Conservation (phyloP, 2,329 filamentous ascomycete genomes). For the Trichoderma arundinaceum region DNA sequence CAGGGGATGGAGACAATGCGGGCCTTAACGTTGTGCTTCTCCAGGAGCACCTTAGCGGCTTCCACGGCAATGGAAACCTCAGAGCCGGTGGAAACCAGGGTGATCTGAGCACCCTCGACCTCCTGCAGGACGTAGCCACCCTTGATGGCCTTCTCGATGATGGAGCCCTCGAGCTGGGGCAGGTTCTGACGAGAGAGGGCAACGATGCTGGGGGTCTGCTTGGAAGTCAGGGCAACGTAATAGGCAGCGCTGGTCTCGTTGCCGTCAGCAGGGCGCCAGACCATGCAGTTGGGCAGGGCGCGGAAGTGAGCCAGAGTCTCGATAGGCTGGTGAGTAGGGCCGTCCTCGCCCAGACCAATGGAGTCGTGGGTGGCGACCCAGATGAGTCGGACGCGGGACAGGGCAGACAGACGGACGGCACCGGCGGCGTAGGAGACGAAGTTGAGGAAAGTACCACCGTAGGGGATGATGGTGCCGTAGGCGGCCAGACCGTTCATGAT, state of each 20-base stretch:
- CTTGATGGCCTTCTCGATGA: slow-evolving; percentile 87
- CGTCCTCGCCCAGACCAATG: slow-evolving; percentile 98
- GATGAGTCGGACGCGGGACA: slow-evolving; percentile 89
- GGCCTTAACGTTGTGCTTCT: slow-evolving; percentile 84
- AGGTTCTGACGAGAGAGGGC: slow-evolving; percentile 98
- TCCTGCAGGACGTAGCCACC: slow-evolving; percentile 93
- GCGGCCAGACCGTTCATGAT: slow-evolving; percentile 95
- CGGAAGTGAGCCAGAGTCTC: slow-evolving; percentile 99
- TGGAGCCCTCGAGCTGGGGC: slow-evolving; percentile 93
- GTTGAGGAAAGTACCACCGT: slow-evolving; percentile 97
- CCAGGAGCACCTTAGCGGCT: slow-evolving; percentile 86
- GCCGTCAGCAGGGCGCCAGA: slow-evolving; percentile 97
- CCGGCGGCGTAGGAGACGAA: slow-evolving; percentile 98
- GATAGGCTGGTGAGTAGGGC: slow-evolving; percentile 98
- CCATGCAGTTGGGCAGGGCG: slow-evolving; percentile 98
- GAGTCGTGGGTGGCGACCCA: slow-evolving; percentile 99
- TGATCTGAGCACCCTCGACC: slow-evolving; percentile 81
- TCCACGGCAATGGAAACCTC: slow-evolving; percentile 95
- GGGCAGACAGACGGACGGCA: slow-evolving; percentile 88
- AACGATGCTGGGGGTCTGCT: slow-evolving; percentile 88
- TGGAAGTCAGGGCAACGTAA: slow-evolving; percentile 90
- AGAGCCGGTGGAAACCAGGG: slow-evolving; percentile 92
- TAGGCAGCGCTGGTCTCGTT: slow-evolving; percentile 98
- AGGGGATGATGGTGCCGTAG: slow-evolving; percentile 94
- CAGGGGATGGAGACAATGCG: slow-evolving; percentile 96